Percentiles rank a stretch among this genome's conserved stretches.
Evolutionary conservation across 129 eudicot genomes (phyloP).

Genomic region (Artemisia annua): DNA sequence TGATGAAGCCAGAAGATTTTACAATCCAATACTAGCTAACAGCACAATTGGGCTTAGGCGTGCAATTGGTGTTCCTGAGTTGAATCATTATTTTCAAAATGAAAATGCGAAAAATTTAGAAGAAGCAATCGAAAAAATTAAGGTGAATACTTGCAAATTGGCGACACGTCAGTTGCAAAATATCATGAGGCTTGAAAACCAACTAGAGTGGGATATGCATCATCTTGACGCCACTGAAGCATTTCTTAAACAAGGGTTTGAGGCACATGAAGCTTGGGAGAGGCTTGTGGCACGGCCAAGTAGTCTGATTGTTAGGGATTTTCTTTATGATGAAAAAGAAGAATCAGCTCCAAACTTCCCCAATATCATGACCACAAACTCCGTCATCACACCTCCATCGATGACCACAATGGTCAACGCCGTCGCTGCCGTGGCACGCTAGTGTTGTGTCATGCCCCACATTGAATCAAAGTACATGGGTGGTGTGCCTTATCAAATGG

Average conservation of each 20-base stretch:
- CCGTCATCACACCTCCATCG: conserved; percentile 16
- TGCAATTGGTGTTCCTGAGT: conserved; percentile 69
- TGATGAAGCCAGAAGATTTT: conserved; percentile 51
- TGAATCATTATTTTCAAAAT: conserved; percentile 37
- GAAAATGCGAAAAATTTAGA: conserved; percentile 32
- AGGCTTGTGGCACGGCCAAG: conserved; percentile 48
- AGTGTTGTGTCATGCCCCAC: conserved; percentile 12
- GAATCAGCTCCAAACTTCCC: neutral
- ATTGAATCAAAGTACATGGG: neutral
- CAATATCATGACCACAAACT: neutral
- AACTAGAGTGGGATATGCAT: conserved; percentile 51
- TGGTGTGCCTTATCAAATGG: conserved; percentile 2
- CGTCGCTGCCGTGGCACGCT: conserved; percentile 25
- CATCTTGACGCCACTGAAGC: conserved; percentile 61
- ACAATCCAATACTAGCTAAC: conserved; percentile 30
- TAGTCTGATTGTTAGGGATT: conserved; percentile 37
- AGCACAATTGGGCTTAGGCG: conserved; percentile 47
- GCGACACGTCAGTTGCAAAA: conserved; percentile 51
- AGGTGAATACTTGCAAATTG: conserved; percentile 46
- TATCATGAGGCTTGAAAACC: conserved; percentile 38
- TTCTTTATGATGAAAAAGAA: conserved; percentile 34
- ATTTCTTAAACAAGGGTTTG: conserved; percentile 33
- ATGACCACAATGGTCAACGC: conserved; percentile 16
- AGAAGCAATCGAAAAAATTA: conserved; percentile 45
- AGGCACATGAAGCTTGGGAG: conserved; percentile 56